Conservation (phyloP, 2,329 filamentous ascomycete genomes). For the Cercospora beticola region DNA sequence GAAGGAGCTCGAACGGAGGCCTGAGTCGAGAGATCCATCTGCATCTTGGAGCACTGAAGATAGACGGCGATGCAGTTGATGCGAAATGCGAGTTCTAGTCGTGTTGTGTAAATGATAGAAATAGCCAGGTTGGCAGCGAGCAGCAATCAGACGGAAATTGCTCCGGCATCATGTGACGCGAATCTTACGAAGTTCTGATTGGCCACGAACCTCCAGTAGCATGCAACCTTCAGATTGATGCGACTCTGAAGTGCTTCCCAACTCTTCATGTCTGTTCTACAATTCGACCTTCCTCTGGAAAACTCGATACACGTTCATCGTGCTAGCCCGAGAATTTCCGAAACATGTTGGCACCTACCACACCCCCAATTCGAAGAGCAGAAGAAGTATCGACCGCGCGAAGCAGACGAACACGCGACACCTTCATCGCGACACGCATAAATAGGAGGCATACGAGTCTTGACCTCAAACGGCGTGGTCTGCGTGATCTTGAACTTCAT, state of each 20-base stretch:
- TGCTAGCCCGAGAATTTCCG: background rate
- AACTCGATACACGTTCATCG: background rate
- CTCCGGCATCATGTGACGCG: background rate
- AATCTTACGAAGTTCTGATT: background rate
- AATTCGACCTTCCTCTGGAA: background rate
- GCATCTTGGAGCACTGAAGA: background rate
- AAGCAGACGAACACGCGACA: background rate
- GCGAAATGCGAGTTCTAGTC: background rate
- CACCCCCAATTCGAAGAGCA: background rate
- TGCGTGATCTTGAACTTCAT: background rate
- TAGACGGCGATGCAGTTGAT: background rate
- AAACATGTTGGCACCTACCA: background rate
- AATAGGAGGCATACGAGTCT: background rate
- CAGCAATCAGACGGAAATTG: background rate
- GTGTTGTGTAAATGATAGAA: background rate
- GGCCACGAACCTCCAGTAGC: no score
- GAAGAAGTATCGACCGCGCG: background rate
- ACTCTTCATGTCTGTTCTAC: background rate
- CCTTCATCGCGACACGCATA: background rate
- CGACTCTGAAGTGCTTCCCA: background rate
- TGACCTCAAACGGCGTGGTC: background rate
- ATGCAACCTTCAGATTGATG: no score
- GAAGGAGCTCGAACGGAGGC: background rate
- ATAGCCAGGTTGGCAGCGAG: background rate
- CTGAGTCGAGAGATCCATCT: background rate